Conservation (phyloP, 2,329 filamentous ascomycete species). For the Niveomyces coronatus region DNA sequence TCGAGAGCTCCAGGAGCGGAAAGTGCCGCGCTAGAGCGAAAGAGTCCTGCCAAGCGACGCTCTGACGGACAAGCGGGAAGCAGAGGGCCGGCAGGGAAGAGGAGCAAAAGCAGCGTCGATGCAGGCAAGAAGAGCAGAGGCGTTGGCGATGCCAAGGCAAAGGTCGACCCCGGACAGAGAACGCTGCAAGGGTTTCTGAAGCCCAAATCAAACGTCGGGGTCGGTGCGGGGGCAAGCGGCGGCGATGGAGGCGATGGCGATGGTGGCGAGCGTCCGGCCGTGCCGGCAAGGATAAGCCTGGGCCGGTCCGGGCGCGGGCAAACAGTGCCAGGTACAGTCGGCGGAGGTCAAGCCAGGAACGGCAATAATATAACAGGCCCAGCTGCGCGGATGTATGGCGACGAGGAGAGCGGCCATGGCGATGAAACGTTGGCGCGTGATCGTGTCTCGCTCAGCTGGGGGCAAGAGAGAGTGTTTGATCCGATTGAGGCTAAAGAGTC, state of each 20-base stretch:
- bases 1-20: neutral
- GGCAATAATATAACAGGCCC: neutral
- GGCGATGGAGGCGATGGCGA: neutral
- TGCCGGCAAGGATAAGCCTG: too few relatives aligned
- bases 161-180: slow-evolving; percentile 29
- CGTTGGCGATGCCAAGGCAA: slow-evolving; percentile 16
- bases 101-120: slow-evolving; percentile 19
- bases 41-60: slow-evolving; percentile 17
- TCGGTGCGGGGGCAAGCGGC: too few relatives aligned
- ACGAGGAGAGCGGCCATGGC: neutral
- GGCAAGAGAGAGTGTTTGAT: slow-evolving; percentile 46
- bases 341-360: neutral
- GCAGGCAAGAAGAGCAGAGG: slow-evolving; percentile 27
- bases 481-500: slow-evolving; percentile 66
- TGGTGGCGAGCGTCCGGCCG: neutral
- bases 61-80: slow-evolving; percentile 12
- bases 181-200: slow-evolving; percentile 76
- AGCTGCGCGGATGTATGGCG: too few relatives aligned
- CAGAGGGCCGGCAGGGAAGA: slow-evolving; percentile 26
- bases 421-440: neutral
- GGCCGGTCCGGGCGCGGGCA: neutral
- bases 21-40: neutral
- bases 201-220: slow-evolving; percentile 35
- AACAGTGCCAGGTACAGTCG: too few relatives aligned
- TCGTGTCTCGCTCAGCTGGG: too few relatives aligned